phyloP scores from a whole-genome alignment of 495 filamentous ascomycete species.

The Parmelia sp. region DNA sequence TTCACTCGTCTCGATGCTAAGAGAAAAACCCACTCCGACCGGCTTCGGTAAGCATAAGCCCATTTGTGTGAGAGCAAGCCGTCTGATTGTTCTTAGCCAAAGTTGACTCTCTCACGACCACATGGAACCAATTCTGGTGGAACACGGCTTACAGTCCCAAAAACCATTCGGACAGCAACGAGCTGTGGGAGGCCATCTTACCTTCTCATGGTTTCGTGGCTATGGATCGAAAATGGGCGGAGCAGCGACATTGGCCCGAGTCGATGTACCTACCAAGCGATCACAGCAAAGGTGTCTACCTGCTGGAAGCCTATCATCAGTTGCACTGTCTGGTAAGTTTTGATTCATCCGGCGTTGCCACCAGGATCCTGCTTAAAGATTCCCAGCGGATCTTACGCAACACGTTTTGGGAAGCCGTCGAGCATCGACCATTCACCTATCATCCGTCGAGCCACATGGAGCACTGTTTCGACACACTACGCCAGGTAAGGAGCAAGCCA shows the following conservation, averaged over 20 bases:
- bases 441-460: conserved; percentile 1
- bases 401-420: conserved; percentile 21
- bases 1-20: neutral
- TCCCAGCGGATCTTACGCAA: conserved; percentile 16
- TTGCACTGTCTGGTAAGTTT: conserved; percentile 25
- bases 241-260: conserved; percentile 8
- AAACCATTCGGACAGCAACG: conserved; percentile 16
- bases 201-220: conserved; percentile 26
- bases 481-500: conserved; percentile 3
- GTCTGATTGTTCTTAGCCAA: neutral
- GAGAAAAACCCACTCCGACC: neutral
- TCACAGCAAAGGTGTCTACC: conserved; percentile 21
- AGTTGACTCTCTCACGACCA: neutral
- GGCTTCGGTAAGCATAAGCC: neutral
- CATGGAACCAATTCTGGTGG: conserved; percentile 15
- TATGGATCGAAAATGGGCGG: conserved; percentile 23
- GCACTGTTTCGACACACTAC: conserved; percentile 27
- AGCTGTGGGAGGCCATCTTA: conserved; percentile 23
- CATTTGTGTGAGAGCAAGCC: neutral
- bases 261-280: conserved; percentile 22
- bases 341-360: neutral
- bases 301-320: conserved; percentile 28
- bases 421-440: neutral
- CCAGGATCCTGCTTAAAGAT: neutral
- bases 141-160: conserved; percentile 16